Evolutionary conservation across 257 asterid species (phyloP).

Genomic region (Galeopsis tetrahit): DNA sequence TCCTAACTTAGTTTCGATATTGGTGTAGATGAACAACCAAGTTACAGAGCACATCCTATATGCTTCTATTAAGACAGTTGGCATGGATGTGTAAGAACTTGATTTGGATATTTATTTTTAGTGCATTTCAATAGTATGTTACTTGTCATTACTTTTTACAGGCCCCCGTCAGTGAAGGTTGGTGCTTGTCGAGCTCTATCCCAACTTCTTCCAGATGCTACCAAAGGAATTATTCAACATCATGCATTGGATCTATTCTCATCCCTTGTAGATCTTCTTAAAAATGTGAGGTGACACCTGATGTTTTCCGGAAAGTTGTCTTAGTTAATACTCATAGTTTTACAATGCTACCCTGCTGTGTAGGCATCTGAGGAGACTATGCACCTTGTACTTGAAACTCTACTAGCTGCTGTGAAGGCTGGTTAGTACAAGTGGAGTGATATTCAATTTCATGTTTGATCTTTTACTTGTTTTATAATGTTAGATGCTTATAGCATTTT

Average conservation of each 20-base stretch:
- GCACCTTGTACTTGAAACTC: conserved; percentile 96
- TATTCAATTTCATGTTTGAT: conserved; percentile 12
- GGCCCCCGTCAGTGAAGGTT: conserved; percentile 93
- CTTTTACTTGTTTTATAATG: conserved; percentile 25
- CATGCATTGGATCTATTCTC: conserved; percentile 70
- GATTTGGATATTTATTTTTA: conserved; percentile 16
- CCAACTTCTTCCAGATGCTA: conserved; percentile 79
- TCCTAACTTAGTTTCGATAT: conserved; percentile 38
- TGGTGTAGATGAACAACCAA: conserved; percentile 71
- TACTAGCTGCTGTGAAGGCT: conserved; percentile 84
- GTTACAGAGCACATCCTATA: conserved; percentile 67
- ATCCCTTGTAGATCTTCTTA: conserved; percentile 85
- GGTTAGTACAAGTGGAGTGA: conserved; percentile 55
- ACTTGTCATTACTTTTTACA: conserved; percentile 41
- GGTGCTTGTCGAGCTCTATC: conserved; percentile 96
- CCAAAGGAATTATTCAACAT: conserved; percentile 63
- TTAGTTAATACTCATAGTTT: conserved; percentile 31
- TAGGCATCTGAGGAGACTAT: conserved; percentile 98
- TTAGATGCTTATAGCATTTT: conserved; percentile 28
- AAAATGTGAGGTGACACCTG: conserved; percentile 59
- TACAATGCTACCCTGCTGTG: conserved; percentile 39
- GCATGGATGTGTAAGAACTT: conserved; percentile 89
- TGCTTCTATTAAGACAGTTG: conserved; percentile 79
- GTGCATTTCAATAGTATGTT: conserved; percentile 23
- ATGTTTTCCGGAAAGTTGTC: conserved; percentile 14